Base-by-base conservation (phyloP, 2,329 filamentous ascomycete genomes). In the Fusarium sp. region DNA sequence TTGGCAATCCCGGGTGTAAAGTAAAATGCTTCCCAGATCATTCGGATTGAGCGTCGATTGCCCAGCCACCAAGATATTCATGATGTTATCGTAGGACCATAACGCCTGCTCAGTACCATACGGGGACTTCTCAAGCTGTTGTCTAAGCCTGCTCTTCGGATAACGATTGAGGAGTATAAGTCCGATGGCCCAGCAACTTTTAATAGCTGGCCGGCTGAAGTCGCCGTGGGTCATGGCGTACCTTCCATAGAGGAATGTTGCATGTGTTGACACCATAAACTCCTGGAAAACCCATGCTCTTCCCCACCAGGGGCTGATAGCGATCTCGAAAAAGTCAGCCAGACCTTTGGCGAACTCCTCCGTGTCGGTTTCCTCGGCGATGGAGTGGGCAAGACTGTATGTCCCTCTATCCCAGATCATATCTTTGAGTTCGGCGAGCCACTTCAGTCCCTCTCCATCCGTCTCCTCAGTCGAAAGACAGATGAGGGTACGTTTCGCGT, bases 281-380 rank as follows among this genome's bases (percentile, higher is more conserved):
- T 66, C 64, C 10, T 67, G 64, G 8, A 56, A 56, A 1, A 67
- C 47, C 64, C 64, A 67, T 1, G 56, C 47, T 32, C 64, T 56
- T 3, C 7, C n/a, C 64, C 64, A 67, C 64, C 64, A 67, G 0
- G 56, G 38, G 1, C 62, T 66, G 2, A 9, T 2, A 5, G 22
- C 7, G 0, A 54, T 2, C 4, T 41, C 34, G 9, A 0, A n/a
- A 2, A 43, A 32, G 1, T 10, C 18, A 5, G n/a, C 9, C 40
- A 20, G 32, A 0, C 34, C 18, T 8, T 29, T 15, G 9, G 6
- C 15, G 20, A 54, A 54, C 3, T 49, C 12, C 12, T n/a, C 13
- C 3, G 10, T 8, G 1, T 6, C 1, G 1, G 8, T 0, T 12
- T 6, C 25, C 1, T 27, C 25, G 10, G 4, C 4, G 27, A 30